Conservation (phyloP, 352 stramenopile species). For the Pythium phragmiticola region DNA sequence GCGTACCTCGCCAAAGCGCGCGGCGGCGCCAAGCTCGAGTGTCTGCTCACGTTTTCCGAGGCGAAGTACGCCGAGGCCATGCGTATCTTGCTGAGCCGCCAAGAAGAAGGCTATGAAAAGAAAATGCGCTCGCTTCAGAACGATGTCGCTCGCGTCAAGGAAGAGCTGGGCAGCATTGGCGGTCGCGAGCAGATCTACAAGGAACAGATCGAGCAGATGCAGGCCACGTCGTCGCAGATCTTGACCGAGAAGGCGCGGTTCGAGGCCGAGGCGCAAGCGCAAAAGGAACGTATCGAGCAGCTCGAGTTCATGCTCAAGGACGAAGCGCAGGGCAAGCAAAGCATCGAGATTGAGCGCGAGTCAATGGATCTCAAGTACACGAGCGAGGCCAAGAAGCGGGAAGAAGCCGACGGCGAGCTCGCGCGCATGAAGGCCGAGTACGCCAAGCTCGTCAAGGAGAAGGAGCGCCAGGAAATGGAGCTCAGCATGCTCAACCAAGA, state of each 20-base stretch:
- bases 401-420: constrained; percentile 64
- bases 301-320: constrained; percentile 68
- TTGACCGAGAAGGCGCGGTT: constrained; percentile 74
- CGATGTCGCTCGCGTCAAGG: constrained; percentile 76
- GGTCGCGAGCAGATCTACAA: constrained; percentile 84
- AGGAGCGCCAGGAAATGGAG: constrained; percentile 79
- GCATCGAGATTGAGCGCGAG: constrained; percentile 75
- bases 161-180: constrained; percentile 78
- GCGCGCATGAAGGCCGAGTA: constrained; percentile 62
- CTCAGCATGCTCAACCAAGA: constrained; percentile 75
- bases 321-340: constrained; percentile 59
- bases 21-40: constrained; percentile 73
- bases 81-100: constrained; percentile 73
- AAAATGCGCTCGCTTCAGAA: constrained; percentile 73
- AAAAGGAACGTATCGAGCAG: constrained; percentile 65
- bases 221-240: constrained; percentile 68
- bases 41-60: constrained; percentile 73
- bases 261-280: constrained; percentile 60
- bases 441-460: constrained; percentile 75
- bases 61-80: constrained; percentile 82
- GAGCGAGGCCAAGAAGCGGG: constrained; percentile 53
- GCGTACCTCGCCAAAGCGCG: constrained; percentile 68
- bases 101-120: constrained; percentile 87
- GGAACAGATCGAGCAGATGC: constrained; percentile 86
- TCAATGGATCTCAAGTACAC: constrained; percentile 67